Conservation (phyloP, 2,329 filamentous ascomycete genomes). For the Sordariomycetes sp. region DNA sequence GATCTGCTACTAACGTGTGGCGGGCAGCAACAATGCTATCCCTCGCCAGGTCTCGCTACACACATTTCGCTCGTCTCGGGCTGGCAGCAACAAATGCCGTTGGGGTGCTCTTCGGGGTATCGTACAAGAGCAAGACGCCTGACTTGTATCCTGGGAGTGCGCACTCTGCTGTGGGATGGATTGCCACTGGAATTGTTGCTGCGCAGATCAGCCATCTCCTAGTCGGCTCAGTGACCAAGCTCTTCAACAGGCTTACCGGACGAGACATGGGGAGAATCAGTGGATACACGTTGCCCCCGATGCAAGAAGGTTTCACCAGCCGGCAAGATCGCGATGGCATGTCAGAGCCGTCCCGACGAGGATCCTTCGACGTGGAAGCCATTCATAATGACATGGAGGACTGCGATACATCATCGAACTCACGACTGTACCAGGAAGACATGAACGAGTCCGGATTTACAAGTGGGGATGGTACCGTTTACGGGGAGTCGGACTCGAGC, state of each 20-base stretch:
- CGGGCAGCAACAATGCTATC: constrained; percentile 72
- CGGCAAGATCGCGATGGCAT: constrained; percentile 64
- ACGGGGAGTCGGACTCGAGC: not conserved
- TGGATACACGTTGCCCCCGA: constrained; percentile 12
- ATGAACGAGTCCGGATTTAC: constrained; percentile 29
- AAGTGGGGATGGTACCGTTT: constrained; percentile 30
- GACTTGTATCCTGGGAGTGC: constrained; percentile 80
- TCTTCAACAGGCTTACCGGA: not conserved
- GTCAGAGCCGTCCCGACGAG: constrained; percentile 49
- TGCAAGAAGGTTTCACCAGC: constrained; percentile 59
- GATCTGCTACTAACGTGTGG: not conserved
- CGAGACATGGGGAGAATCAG: constrained; percentile 27
- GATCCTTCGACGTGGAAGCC: constrained; percentile 20
- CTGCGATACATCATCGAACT: constrained; percentile 1
- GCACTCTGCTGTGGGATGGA: constrained; percentile 82
- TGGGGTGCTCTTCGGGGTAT: constrained; percentile 52
- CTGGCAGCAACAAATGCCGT: constrained; percentile 55
- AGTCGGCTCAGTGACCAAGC: constrained; percentile 47
- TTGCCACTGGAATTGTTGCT: constrained; percentile 60
- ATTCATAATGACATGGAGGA: not conserved
- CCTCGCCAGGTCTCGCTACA: constrained; percentile 65
- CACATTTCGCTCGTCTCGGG: constrained; percentile 55
- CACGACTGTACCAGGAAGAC: constrained; percentile 7
- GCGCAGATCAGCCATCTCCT: constrained; percentile 62
- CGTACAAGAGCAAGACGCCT: constrained; percentile 73